Conservation (phyloP, 768 basidiomycete genomes). For the Lactarius indigo region DNA sequence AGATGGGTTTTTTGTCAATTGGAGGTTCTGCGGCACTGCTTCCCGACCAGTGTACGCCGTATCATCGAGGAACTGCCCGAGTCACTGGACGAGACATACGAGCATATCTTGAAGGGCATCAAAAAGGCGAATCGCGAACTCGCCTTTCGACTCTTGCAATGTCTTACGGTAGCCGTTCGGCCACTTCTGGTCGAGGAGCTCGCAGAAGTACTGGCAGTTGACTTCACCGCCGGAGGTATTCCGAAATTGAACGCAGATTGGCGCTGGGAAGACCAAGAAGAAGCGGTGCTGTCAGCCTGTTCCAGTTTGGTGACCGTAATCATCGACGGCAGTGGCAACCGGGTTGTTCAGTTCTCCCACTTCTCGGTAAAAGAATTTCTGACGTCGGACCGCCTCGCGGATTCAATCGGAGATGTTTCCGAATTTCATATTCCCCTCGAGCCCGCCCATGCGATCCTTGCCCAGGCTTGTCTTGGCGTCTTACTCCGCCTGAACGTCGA, state of each 20-base stretch:
- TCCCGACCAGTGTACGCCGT: too few species aligned
- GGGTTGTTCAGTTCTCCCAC: background rate
- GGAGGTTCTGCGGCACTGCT: too few species aligned
- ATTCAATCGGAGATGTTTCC: background rate
- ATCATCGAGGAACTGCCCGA: too few species aligned
- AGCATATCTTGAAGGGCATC: too few species aligned
- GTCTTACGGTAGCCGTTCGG: too few species aligned
- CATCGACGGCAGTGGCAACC: background rate
- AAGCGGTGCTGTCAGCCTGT: background rate
- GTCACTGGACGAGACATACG: too few species aligned
- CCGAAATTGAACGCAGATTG: background rate
- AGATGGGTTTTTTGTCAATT: too few species aligned
- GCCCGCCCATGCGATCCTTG: background rate
- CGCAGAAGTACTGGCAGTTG: background rate
- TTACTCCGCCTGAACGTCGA: background rate
- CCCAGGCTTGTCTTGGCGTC: background rate
- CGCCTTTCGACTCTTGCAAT: too few species aligned
- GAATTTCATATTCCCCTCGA: background rate
- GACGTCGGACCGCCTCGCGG: background rate
- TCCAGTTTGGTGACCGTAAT: background rate
- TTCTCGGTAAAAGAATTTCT: background rate
- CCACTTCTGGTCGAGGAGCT: background rate
- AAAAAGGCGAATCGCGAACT: too few species aligned
- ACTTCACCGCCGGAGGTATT: background rate
- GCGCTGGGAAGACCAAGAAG: background rate